A percentile compares a stretch with the other conserved stretches of the same genome.
These are phyloP conservation scores for Penicillium atrosanguineum DNA, from an alignment of 495 filamentous ascomycete genomes.

Conservation along the genomic window DNA sequence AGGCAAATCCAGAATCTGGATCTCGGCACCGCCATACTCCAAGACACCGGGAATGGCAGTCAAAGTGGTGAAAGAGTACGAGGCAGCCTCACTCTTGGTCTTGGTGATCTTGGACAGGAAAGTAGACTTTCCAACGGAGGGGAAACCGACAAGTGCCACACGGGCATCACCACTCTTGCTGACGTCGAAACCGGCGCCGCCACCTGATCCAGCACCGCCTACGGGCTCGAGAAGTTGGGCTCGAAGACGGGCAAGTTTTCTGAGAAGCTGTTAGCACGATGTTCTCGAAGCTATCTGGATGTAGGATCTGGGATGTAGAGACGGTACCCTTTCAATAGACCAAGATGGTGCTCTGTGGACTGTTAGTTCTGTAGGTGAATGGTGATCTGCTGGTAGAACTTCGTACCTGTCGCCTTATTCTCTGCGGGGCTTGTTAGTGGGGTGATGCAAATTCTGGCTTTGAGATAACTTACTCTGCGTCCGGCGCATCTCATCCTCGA, in stretches of 20 bases:
- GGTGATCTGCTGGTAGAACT: not conserved
- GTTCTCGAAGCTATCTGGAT: not conserved
- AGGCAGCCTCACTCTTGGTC: conserved; percentile 93
- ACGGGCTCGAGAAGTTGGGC: conserved; percentile 93
- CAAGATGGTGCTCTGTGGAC: conserved; percentile 89
- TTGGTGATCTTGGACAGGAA: conserved; percentile 99
- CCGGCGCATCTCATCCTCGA: conserved; percentile 98
- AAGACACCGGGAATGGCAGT: conserved; percentile 97
- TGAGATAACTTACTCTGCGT: conserved; percentile 75
- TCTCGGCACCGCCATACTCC: conserved; percentile 97
- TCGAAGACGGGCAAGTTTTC: conserved; percentile 92
- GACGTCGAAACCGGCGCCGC: conserved; percentile 88
- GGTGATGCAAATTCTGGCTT: conserved; percentile 20
- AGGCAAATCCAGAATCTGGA: conserved; percentile 96
- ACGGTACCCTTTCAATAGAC: conserved; percentile 88
- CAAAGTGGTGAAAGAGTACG: conserved; percentile 96
- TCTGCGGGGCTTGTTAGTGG: conserved; percentile 59
- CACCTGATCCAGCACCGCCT: conserved; percentile 68
- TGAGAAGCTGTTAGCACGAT: conserved; percentile 31
- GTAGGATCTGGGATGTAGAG: not conserved
- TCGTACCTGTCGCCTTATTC: conserved; percentile 95
- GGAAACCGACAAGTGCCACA: conserved; percentile 96
- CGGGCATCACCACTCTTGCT: conserved; percentile 96
- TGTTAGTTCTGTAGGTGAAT: conserved; percentile 12
- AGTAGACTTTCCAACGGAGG: conserved; percentile 98